Base-by-base conservation (phyloP, 2,329 filamentous ascomycete species). In the Alternaria brassicae region DNA sequence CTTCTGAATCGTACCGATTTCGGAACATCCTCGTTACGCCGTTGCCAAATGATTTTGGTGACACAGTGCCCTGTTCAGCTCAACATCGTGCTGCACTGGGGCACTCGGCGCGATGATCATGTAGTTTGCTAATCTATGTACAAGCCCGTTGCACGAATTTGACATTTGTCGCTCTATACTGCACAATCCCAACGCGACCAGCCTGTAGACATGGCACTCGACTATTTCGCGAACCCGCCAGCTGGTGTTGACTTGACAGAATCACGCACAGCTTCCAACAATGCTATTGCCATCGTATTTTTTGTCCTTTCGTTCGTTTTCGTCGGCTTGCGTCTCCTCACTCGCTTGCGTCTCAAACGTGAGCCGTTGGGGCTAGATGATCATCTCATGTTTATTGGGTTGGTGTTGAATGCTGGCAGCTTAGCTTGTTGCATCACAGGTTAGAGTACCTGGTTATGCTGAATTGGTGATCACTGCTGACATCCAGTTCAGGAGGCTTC, bases 371-470 rank as follows among this genome's bases (percentile, higher is more conserved):
- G 65, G 3, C 19, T 67, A 9, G 68, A 72, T 53, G 70, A 71
- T 21, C 61, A 68, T 44, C 56, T 72, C n/a, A 72, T 69, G 68
- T 67, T 67, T 40, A 3, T 69, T 17, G 68, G 67, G 1, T 10
- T 69, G 47, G 62, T 59, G 25, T 34, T 69, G 36, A 69, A 66
- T 47, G 67, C 70, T 28, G 67, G 63, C 3, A 69, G 70, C 39
- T 28, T 72, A 13, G 69, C 63, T 13, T 72, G 69, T 47, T 72
- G 69, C 42, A 66, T 71, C 45, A 65, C 67, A 37, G 68, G 67
- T 65, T 65, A 58, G 6, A 37, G 12, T 6, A 3, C n/a, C 7
- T 3, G 1, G 19, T 10, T 10, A 4, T 19, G 5, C 27, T 10
- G 60, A 23, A 13, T 13, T 7, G 13, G 8, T 8, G 3, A 32